These are phyloP conservation scores for Daldinia vernicosa DNA, from an alignment of 495 filamentous ascomycete species.

Conservation along the genomic window DNA sequence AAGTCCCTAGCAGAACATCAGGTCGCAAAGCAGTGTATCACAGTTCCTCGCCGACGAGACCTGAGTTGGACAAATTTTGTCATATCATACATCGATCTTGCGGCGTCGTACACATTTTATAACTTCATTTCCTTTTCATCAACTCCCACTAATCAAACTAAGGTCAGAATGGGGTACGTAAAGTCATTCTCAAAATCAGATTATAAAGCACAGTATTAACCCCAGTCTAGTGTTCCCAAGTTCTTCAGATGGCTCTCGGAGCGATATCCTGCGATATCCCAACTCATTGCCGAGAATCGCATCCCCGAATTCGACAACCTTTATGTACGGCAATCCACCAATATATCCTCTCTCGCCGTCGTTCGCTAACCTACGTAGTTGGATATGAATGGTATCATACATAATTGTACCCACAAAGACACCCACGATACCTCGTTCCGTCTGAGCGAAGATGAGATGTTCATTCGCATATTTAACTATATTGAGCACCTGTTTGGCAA, in stretches of 20 bases:
- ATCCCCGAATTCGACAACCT: conserved; percentile 99
- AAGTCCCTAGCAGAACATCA: neutral
- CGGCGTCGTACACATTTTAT: neutral
- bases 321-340: conserved; percentile 65
- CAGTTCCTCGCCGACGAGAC: neutral
- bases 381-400: conserved; percentile 99
- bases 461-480: conserved; percentile 99
- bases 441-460: conserved; percentile 98
- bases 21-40: conserved; percentile 5
- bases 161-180: conserved; percentile 37
- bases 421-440: conserved; percentile 83
- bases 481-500: conserved; percentile 99
- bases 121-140: neutral
- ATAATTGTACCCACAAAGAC: conserved; percentile 99
- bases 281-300: conserved; percentile 97
- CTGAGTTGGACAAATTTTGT: neutral
- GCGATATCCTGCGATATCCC: conserved; percentile 98
- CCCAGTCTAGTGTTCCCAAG: conserved; percentile 89
- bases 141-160: conserved; percentile 3
- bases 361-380: conserved; percentile 59
- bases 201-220: conserved; percentile 5
- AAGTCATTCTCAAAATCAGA: neutral
- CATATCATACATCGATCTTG: neutral
- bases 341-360: neutral
- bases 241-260: conserved; percentile 95